A percentile compares a stretch with the other conserved stretches of the same genome.
Evolutionary conservation across 208 protist species (phyloP).

Genomic region (Trypanosoma brucei): DNA sequence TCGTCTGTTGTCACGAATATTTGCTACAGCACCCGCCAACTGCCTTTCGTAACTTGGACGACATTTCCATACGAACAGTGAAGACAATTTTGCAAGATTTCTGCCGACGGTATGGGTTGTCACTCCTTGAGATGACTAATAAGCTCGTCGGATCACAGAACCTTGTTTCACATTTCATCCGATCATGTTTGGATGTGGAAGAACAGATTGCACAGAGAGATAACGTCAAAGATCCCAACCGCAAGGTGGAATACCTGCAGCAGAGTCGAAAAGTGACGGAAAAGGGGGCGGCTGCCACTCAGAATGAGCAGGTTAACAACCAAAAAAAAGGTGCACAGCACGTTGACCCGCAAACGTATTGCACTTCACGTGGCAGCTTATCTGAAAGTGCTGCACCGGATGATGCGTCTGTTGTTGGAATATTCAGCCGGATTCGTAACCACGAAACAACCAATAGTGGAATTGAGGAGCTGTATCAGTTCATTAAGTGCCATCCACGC

Average conservation of each 20-base stretch:
- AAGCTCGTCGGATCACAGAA: conserved; percentile 65
- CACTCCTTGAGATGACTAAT: conserved; percentile 49
- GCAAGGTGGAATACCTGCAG: not conserved
- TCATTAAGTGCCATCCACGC: conserved; percentile 32
- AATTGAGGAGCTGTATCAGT: conserved; percentile 74
- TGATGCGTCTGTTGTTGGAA: conserved; percentile 35
- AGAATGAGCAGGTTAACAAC: not conserved
- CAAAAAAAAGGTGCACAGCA: not conserved
- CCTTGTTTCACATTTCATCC: conserved; percentile 84
- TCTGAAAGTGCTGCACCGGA: not conserved
- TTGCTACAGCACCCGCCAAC: conserved; percentile 86
- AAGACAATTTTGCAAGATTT: conserved; percentile 85
- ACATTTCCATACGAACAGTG: conserved; percentile 82
- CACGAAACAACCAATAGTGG: conserved; percentile 68
- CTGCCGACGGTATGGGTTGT: conserved; percentile 38
- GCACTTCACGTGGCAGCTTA: not conserved
- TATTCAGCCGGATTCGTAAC: conserved; percentile 77
- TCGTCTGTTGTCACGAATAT: conserved; percentile 85
- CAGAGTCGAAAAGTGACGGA: not conserved
- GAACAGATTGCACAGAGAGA: conserved; percentile 15
- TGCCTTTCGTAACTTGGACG: conserved; percentile 77
- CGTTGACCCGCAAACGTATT: not conserved
- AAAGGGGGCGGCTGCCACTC: not conserved
- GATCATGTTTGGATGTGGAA: conserved; percentile 65
- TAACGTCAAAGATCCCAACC: not conserved